Conservation (phyloP, 805 yeast species). For the Candida loeiensis region DNA sequence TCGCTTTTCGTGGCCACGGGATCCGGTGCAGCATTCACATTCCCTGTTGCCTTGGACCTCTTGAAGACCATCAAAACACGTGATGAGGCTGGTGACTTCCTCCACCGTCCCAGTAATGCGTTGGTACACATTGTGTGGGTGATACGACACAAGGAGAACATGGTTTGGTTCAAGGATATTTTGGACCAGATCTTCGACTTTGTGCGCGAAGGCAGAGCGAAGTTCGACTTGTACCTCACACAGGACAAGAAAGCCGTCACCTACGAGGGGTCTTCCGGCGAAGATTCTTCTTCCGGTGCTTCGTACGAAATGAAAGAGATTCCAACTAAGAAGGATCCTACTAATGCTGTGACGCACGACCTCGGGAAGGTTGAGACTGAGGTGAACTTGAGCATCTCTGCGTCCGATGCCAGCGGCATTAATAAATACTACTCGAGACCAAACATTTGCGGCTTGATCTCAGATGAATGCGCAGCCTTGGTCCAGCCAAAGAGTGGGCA, state of each 20-base stretch:
- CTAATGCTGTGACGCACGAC: not conserved
- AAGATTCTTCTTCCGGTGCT: not conserved
- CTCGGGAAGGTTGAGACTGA: not conserved
- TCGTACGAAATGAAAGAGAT: not conserved
- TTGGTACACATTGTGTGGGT: slow-evolving; percentile 33
- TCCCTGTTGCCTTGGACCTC: slow-evolving; percentile 44
- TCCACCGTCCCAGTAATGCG: slow-evolving; percentile 29
- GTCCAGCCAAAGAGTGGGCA: not conserved
- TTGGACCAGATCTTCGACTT: slow-evolving; percentile 27
- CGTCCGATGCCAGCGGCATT: not conserved
- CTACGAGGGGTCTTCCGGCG: not conserved
- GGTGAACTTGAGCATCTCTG: not conserved
- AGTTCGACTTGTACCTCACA: slow-evolving; percentile 28
- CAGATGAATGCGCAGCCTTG: not conserved
- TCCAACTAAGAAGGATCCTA: not conserved
- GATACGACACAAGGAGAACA: slow-evolving; percentile 21
- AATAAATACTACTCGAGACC: slow-evolving; percentile 3
- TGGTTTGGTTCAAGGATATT: slow-evolving; percentile 36
- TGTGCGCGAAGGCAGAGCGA: slow-evolving; percentile 19
- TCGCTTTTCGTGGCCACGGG: slow-evolving; percentile 41
- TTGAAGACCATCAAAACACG: slow-evolving; percentile 25
- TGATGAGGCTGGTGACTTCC: slow-evolving; percentile 26
- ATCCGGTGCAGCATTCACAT: slow-evolving; percentile 44
- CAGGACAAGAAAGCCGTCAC: slow-evolving; percentile 15
- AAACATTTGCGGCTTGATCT: not conserved